These are phyloP conservation scores for Ascocoryne sarcoides DNA, from an alignment of 2,329 filamentous ascomycete species.

Conservation along the genomic window DNA sequence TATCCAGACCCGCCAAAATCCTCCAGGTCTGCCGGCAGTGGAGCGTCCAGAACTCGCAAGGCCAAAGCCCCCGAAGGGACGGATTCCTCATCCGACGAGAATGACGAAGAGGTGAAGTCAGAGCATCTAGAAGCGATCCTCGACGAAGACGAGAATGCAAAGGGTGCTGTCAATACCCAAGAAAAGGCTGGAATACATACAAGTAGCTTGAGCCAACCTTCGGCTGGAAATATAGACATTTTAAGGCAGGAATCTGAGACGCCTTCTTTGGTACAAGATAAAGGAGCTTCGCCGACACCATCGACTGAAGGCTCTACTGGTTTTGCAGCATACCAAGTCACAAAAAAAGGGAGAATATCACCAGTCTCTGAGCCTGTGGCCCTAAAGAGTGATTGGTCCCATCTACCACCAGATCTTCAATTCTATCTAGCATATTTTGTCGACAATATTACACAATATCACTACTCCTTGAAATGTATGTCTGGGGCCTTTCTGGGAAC, in stretches of 20 bases:
- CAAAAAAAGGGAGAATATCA: conserved; percentile 5
- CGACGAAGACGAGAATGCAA: conserved; percentile 41
- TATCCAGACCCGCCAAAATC: conserved; percentile 65
- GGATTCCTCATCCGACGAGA: conserved; percentile 45
- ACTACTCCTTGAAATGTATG: conserved; percentile 72
- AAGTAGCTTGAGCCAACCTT: conserved; percentile 33
- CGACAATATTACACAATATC: conserved; percentile 68
- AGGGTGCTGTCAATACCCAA: conserved; percentile 15
- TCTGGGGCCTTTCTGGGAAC: conserved; percentile 63
- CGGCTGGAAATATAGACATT: conserved; percentile 29
- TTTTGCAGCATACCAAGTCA: conserved; percentile 17
- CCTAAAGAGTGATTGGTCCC: conserved; percentile 39
- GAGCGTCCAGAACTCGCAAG: conserved; percentile 30
- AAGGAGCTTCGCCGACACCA: conserved; percentile 44
- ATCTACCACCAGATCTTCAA: conserved; percentile 60
- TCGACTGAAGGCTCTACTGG: conserved; percentile 34
- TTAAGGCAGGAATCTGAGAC: conserved; percentile 44
- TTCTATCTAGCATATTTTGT: conserved; percentile 73
- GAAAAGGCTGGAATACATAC: conserved; percentile 27
- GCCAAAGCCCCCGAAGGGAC: conserved; percentile 29
- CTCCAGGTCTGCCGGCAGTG: conserved; percentile 18
- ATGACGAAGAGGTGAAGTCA: conserved; percentile 36
- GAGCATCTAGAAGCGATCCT: conserved; percentile 44
- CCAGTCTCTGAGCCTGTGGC: conserved; percentile 10
- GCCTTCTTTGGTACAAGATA: conserved; percentile 41